phyloP scores from a whole-genome alignment of 495 filamentous ascomycete species.

The Amphirosellinia nigrospora region DNA sequence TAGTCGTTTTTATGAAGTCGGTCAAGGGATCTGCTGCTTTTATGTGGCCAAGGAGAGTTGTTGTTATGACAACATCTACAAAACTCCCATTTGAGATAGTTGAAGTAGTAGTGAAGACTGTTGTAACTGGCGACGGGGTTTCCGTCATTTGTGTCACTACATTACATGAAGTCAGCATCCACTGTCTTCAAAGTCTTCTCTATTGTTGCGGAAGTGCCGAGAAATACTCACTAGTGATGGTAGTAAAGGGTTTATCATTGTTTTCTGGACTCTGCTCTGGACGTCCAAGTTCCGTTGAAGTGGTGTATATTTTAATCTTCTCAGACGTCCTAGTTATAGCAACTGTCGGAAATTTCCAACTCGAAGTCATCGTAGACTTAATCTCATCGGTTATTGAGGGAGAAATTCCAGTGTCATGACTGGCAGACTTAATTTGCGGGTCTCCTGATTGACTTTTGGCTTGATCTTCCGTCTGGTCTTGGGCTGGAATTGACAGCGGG shows the following conservation, averaged over 20 bases:
- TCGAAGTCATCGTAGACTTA: not conserved
- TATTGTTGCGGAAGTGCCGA: not conserved
- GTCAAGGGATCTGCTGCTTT: conserved; percentile 20
- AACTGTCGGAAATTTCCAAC: not conserved
- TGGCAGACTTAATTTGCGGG: too few species aligned
- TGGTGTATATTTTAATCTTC: not conserved
- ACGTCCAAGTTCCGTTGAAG: not conserved
- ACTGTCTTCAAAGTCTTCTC: not conserved
- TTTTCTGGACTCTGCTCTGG: not conserved
- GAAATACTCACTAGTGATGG: not conserved
- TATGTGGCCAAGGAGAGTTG: not conserved
- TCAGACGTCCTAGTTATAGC: not conserved
- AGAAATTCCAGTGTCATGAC: not conserved
- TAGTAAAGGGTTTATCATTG: conserved; percentile 9
- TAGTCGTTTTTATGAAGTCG: not conserved
- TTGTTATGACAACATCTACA: conserved; percentile 1
- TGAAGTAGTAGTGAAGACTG: conserved; percentile 6
- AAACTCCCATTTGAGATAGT: not conserved
- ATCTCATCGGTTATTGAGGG: not conserved
- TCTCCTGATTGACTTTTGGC: too few species aligned
- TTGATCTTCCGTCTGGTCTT: not conserved
- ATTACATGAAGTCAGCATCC: not conserved
- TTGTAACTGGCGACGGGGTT: not conserved
- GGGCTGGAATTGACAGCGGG: not conserved
- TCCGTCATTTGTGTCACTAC: conserved; percentile 9